Percentiles rank a stretch among this genome's conserved stretches.
Evolutionary conservation across 106 monocot species (phyloP).

Genomic region (Ottelia alismoides): DNA sequence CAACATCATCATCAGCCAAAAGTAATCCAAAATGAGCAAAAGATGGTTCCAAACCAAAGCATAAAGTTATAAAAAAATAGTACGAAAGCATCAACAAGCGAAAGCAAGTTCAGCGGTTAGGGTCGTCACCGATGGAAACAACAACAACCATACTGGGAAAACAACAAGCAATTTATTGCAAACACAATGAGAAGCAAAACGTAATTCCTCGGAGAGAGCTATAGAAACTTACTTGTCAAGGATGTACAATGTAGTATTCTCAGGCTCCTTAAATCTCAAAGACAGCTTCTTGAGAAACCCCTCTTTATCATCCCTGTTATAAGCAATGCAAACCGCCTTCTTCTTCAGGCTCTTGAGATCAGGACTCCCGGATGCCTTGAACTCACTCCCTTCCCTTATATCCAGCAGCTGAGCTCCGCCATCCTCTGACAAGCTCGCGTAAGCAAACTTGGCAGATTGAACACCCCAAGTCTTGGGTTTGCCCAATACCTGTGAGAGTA

Average conservation of each 20-base stretch:
- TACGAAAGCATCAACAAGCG: no score
- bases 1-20: no score
- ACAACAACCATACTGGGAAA: no score
- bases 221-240: constrained; percentile 68
- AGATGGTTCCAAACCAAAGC: no score
- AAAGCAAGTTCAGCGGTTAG: no score
- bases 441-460: constrained; percentile 56
- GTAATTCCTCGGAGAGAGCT: no score
- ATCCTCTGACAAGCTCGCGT: constrained; percentile 54
- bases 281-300: constrained; percentile 85
- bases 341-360: constrained; percentile 66
- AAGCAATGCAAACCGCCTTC: constrained; percentile 61
- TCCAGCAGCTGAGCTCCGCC: constrained; percentile 68
- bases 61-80: no score
- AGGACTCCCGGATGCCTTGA: constrained; percentile 64
- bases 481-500: constrained; percentile 36
- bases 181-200: no score
- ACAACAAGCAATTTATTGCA: no score
- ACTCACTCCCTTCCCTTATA: constrained; percentile 69
- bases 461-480: constrained; percentile 50
- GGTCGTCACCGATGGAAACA: no score
- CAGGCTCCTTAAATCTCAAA: constrained; percentile 81
- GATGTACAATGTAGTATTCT: constrained; percentile 67
- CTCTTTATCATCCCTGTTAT: constrained; percentile 51
- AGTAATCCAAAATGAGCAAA: no score